Evolutionary conservation across 2,329 filamentous ascomycete species (phyloP), one percentile per base, ranked within the genome.

Genomic region (Pseudogymnoascus sp.): DNA sequence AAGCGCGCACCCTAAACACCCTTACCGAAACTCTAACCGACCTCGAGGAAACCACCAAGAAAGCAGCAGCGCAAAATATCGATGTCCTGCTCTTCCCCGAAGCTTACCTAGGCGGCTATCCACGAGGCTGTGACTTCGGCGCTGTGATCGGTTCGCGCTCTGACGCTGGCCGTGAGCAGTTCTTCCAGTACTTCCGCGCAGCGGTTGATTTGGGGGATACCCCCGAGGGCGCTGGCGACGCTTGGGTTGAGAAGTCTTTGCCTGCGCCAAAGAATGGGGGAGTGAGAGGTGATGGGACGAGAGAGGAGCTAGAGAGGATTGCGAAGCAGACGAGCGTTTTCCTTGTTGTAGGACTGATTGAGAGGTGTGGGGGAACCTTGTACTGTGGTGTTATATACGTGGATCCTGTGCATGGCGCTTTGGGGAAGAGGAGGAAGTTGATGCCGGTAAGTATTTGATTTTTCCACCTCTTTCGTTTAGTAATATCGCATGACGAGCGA

Each of bases 61-160:
- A 78, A 34, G 91, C 91, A n/a, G 81, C 85, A 3, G 66, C 71
- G 1, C 69, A 74, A 60, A 66, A 69, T 2, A 74, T 82, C 37
- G 78, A 94, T 71, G 79, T 96, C 57, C 79, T 96, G 26, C 83
- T 96, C 58, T 92, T 96, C 63, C 92, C 92, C 0, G 92, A 97
- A 76, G 92, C 92, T 19, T 96, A 90, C 70, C 80, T 96, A 1
- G 92, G 92, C 52, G 92, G 92, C 1, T 96, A 96, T 70, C 92
- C 92, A 15, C 86, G 92, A 9, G 90, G 87, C 15, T 86, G 85
- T 63, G 77, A 77, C 57, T 96, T 96, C 68, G 91, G 91, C 3
- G 84, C 84, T 52, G 79, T 82, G 1, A 79, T 96, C 5, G 92
- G 92, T 3, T 77, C 79, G 13, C 84, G 92, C 35, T 79, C 81